Conservation (phyloP, 306 rosid species). For the Neltuma alba region DNA sequence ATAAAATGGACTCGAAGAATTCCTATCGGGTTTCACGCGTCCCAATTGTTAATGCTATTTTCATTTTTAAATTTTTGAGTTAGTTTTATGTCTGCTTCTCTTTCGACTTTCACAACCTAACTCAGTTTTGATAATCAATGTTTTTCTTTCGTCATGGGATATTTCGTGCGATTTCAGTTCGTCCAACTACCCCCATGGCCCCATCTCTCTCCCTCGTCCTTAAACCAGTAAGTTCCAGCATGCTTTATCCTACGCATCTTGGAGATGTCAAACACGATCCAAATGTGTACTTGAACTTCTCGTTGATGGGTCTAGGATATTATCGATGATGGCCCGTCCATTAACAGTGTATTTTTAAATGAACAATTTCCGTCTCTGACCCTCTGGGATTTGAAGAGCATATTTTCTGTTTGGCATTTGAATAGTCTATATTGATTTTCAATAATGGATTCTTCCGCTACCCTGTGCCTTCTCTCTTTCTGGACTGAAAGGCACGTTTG, state of each 20-base stretch:
- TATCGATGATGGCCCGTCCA: neutral
- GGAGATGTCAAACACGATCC: neutral
- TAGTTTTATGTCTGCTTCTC: neutral
- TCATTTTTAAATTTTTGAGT: neutral
- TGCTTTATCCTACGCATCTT: neutral
- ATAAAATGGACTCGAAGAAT: neutral
- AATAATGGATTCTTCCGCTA: neutral
- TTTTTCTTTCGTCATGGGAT: neutral
- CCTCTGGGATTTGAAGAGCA: neutral
- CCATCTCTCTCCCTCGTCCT: neutral
- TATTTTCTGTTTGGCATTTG: neutral
- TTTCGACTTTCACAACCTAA: neutral
- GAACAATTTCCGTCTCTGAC: neutral
- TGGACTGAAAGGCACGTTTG: neutral
- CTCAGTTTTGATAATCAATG: neutral
- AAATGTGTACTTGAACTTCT: neutral
- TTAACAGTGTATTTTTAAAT: neutral
- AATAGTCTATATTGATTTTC: neutral
- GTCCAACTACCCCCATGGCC: neutral
- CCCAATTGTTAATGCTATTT: neutral
- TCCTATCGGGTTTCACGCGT: neutral
- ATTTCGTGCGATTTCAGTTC: neutral
- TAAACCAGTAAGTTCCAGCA: neutral
- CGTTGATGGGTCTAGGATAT: neutral
- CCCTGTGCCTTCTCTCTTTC: neutral